Evolutionary conservation across 208 protist genomes (phyloP), one percentile per base, ranked within the genome.

Genomic region (Trypanosomatidae sp.): DNA sequence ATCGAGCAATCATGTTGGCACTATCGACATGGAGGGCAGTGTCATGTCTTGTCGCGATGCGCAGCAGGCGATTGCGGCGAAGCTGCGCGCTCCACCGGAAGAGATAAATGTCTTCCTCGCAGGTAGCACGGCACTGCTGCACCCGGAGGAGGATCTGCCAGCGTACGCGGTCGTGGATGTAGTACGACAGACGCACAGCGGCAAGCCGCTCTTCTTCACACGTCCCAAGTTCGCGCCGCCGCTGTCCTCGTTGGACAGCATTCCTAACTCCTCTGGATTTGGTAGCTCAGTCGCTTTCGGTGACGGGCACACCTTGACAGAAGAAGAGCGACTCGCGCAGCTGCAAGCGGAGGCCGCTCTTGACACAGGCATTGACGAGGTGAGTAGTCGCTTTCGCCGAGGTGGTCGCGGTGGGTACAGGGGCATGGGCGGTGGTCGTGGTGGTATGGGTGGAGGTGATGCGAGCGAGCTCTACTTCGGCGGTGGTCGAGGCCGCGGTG

Each of bases 311-410:
- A 59, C 66, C 55, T 64, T 91, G 28, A 94, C 90, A 3, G 92
- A 97, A 70, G 90, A 97, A 71, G 90, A 97, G 71, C 90, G 92
- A 2, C 67, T 97, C 43, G 86, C 80, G 19, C 87, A 90, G 83
- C 81, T 97, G 19, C 85, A 90, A 80, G 86, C 84, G 12, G 84
- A 90, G 30, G 88, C 93, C 0, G 81, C 84, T 7, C 77, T 86
- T 15, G 92, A 97, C 59, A 95, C 89, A 2, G 92, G 90, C 53
- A 91, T 95, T 56, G 83, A 91, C 71, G 84, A 92, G 33, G 84
- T 90, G 10, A 68, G 69, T 12, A 71, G 56, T 17, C 85, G 83
- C 9, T 76, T 76, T 33, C 74, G 80, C 22, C 82, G 82, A 25
- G 79, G 82, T 6, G 79, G 82, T 13, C 12, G 46, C 17, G 62